Evolutionary conservation across 1,139 yeast genomes (phyloP), one percentile per base, ranked within the genome.

Genomic region (Geotrichum cucujoidarum): DNA sequence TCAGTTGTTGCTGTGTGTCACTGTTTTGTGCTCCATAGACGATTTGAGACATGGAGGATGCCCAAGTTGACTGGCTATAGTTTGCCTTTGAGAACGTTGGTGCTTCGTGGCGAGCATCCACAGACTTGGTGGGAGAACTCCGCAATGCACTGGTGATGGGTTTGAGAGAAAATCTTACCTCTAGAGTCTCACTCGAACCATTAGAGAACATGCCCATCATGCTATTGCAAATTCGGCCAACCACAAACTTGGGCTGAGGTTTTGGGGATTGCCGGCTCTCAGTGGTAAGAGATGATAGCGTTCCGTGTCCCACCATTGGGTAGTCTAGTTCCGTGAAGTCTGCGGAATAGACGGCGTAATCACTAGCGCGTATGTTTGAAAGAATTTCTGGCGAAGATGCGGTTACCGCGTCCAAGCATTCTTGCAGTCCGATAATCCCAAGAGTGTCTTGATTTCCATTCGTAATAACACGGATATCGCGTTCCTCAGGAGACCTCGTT

Each of bases 231-330:
- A 46, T 35, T 10, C 39, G 31, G 3, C 52, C 52, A 11, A 45
- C 46, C n/a, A 44, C 32, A 13, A 38, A 20, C 31, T 4, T 36
- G 11, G 24, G 37, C 17, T 21, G 47, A 38, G 2, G 35, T 11
- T 21, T 27, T 21, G 17, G 5, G n/a, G 18, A 4, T 20, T 24
- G 33, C 14, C 24, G 36, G 18, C 18, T 5, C 25, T 22, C 36
- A 25, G 22, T 24, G 11, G 30, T 39, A 16, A 49, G 40, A 13
- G 41, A 30, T 14, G 52, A 45, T 24, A 49, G 39, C 53, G 63
- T 55, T n/a, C 74, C 74, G 52, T 70, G 73, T 16, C 72, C 71
- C 36, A 68, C 70, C 34, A 65, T 53, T 6, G 74, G 73, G 40
- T 54, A 52, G 46, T 60, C 70, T 5, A 61, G 61, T 53, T 70